Evolutionary conservation across 495 filamentous ascomycete genomes (phyloP).

Genomic region (Penicillium paradoxum): DNA sequence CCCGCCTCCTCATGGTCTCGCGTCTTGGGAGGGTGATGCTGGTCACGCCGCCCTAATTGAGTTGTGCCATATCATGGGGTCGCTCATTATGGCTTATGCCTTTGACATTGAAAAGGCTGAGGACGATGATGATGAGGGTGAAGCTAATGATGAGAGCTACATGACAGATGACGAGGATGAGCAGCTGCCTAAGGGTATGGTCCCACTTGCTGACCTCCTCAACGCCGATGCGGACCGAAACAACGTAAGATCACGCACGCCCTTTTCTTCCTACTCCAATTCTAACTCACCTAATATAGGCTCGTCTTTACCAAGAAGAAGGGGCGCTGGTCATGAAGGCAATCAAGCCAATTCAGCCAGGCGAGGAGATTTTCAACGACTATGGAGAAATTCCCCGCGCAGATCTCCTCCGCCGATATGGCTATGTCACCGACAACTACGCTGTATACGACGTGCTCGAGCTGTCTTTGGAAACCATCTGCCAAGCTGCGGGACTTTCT

Average conservation of each 20-base stretch:
- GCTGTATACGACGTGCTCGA: conserved; percentile 77
- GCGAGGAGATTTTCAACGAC: conserved; percentile 87
- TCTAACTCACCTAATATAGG: conserved; percentile 22
- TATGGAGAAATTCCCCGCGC: conserved; percentile 79
- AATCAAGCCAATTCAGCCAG: conserved; percentile 57
- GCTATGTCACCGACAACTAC: conserved; percentile 78
- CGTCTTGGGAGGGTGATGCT: conserved; percentile 45
- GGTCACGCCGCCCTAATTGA: conserved; percentile 50
- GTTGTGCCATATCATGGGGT: conserved; percentile 74
- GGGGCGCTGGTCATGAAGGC: conserved; percentile 60
- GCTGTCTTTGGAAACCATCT: conserved; percentile 54
- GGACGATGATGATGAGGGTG: conserved; percentile 50
- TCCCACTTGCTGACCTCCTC: conserved; percentile 86
- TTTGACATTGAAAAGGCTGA: conserved; percentile 71
- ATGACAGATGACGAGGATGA: conserved; percentile 67
- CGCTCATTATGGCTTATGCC: conserved; percentile 89
- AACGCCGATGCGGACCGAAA: conserved; percentile 88
- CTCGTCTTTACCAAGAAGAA: conserved; percentile 68
- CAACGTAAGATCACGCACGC: conserved; percentile 45
- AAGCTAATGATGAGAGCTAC: conserved; percentile 56
- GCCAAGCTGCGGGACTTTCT: conserved; percentile 42
- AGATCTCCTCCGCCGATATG: conserved; percentile 82
- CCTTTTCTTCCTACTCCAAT: conserved; percentile 1
- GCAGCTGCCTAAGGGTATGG: conserved; percentile 71
- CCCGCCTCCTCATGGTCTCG: conserved; percentile 39